Percentiles rank a stretch among this genome's conserved stretches.
Conservation (phyloP, 1,139 yeast species). For the Geotrichum phurueaensis region DNA sequence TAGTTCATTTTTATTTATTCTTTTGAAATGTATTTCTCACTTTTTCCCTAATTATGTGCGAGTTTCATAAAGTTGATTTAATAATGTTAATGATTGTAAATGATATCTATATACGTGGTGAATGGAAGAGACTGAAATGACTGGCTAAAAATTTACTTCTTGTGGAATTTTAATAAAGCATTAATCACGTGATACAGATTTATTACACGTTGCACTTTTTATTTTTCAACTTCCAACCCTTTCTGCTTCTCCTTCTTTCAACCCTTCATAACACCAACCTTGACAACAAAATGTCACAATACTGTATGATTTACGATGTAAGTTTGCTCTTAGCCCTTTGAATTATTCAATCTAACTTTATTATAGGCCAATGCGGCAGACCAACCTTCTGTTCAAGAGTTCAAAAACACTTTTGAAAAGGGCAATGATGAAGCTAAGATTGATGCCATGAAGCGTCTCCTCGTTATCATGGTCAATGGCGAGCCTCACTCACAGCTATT, state of each 20-base stretch:
- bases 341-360: not conserved
- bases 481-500: conserved; percentile 90
- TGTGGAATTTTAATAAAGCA: not conserved
- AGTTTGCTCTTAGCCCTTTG: not conserved
- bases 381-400: conserved; percentile 69
- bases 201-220: conserved; percentile 14
- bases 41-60: not conserved
- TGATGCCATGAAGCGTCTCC: conserved; percentile 82
- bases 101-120: no score
- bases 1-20: not conserved
- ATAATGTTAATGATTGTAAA: not conserved
- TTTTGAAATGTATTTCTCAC: not conserved
- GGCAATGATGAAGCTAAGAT: conserved; percentile 85
- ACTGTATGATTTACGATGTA: conserved; percentile 17
- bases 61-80: not conserved
- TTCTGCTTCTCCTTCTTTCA: conserved; percentile 5
- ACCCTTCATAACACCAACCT: not conserved
- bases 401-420: conserved; percentile 75
- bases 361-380: conserved; percentile 39
- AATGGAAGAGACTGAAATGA: no score
- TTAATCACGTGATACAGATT: conserved; percentile 3
- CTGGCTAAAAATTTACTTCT: not conserved
- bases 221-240: conserved; percentile 7
- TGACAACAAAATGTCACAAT: conserved; percentile 15
- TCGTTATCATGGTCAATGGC: conserved; percentile 84